Conservation (phyloP, 148 eudicot genomes). For the Chenopodium suecicum region DNA sequence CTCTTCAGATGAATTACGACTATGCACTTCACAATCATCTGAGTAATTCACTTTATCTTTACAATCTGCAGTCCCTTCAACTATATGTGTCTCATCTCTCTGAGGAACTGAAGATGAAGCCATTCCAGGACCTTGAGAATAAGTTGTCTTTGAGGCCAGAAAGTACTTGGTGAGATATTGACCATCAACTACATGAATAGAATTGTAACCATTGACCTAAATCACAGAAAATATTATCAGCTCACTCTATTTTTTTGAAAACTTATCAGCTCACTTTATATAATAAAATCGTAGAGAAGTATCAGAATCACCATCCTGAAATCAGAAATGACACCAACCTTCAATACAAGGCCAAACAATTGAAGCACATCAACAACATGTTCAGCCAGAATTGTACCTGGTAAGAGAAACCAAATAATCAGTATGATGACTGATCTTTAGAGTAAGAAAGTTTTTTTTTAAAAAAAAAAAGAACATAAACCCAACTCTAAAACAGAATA, state of each 20-base stretch:
- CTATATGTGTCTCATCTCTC: constrained; percentile 24
- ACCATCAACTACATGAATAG: constrained; percentile 67
- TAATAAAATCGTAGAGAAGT: neutral
- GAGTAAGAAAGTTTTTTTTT: neutral
- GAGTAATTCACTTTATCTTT: constrained; percentile 25
- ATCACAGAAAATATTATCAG: neutral
- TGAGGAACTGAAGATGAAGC: constrained; percentile 23
- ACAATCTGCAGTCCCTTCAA: constrained; percentile 26
- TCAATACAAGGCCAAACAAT: constrained; percentile 70
- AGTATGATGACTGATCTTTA: constrained; percentile 15
- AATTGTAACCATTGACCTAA: constrained; percentile 81
- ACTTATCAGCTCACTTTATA: neutral
- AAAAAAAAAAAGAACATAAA: neutral
- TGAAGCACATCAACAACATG: constrained; percentile 65
- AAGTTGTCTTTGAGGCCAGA: constrained; percentile 55
- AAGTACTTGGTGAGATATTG: constrained; percentile 82
- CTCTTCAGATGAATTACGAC: constrained; percentile 65
- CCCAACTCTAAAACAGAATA: constrained; percentile 24
- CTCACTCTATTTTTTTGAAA: neutral
- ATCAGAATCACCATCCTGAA: neutral
- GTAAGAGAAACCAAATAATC: constrained; percentile 23
- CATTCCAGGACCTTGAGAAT: constrained; percentile 35
- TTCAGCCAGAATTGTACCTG: constrained; percentile 53
- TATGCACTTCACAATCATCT: constrained; percentile 45
- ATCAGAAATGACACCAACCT: constrained; percentile 45